Percentiles rank a stretch among this genome's conserved stretches.
phyloP scores from a whole-genome alignment of 345 rosid genomes.

The Alliaria petiolata region DNA sequence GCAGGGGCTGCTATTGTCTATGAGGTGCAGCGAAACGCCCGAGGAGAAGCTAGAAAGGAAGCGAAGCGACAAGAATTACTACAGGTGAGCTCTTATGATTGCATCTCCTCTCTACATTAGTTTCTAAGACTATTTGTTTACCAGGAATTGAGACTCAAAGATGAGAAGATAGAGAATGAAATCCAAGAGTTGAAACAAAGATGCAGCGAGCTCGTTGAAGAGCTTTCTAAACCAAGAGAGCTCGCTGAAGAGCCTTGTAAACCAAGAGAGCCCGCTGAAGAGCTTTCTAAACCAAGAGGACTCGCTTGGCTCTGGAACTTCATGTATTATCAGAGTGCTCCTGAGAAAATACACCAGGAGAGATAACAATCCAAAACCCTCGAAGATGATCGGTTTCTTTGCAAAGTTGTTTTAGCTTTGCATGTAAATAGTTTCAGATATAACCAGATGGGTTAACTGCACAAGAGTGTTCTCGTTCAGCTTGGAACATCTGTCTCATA shows the following conservation, averaged over 20 bases:
- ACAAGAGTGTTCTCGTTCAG: not conserved
- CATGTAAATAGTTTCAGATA: conserved; percentile 15
- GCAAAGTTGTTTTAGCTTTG: not conserved
- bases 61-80: conserved; percentile 56
- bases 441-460: conserved; percentile 5
- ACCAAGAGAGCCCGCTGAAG: not conserved
- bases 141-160: conserved; percentile 19
- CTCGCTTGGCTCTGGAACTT: conserved; percentile 22
- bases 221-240: not conserved
- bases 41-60: conserved; percentile 84
- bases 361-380: not conserved
- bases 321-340: not conserved
- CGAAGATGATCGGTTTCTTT: conserved; percentile 1
- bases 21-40: conserved; percentile 76
- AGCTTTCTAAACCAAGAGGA: conserved; percentile 17
- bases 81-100: conserved; percentile 33
- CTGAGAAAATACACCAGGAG: not conserved
- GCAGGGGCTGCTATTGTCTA: conserved; percentile 74
- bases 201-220: not conserved
- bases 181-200: conserved; percentile 9
- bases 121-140: not conserved
- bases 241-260: not conserved
- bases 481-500: conserved; percentile 12
- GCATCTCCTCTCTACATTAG: not conserved
- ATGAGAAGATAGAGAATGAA: conserved; percentile 19